Base-by-base conservation (phyloP, 768 basidiomycete genomes). In the Trametes cingulata region DNA sequence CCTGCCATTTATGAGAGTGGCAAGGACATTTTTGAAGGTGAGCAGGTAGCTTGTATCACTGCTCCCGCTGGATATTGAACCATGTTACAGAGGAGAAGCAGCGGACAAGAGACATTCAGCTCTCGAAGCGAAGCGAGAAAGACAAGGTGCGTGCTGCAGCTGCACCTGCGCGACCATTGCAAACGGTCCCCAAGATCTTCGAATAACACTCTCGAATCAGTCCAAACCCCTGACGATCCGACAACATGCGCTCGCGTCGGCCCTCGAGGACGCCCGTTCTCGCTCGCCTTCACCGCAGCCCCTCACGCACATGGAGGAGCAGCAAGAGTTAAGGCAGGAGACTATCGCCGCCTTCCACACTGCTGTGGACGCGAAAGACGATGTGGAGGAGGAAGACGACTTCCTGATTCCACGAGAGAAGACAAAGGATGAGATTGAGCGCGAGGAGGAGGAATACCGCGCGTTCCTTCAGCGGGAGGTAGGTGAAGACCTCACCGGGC, bases 391-490 rank as follows among this genome's bases (percentile, higher is more conserved):
- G 1, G 89, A 82, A 1, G 89, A 86, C 12, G 91, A 84, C 37
- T 72, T 95, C 1, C 80, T 97, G 14, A 75, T 90, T 6, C 85
- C 84, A 2, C 81, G 92, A 37, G 87, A 88, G 58, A 91, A 87
- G 73, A 90, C 87, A 0, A 82, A 85, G 64, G 91, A 91, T 58
- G 92, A 95, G 72, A 65, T 81, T 2, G 86, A 90, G 66, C 66
- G 72, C 41, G 93, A 97, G 65, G 92, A 92, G 65, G 88, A 91
- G 64, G 93, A 94, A 66, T 99, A 98, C 69, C 81, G 83, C 22
- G 77, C 80, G 1, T 98, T 91, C 72, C 74, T 98, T 62, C 78
- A 93, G 71, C 83, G 88, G 14, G 90, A 89, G 71, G 94, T 89
- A 42, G 93, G 94, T 2, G 80, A 80, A 61, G 88, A 92, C 67